These are phyloP conservation scores for Firmiana major DNA, from an alignment of 345 rosid species.

Conservation along the genomic window DNA sequence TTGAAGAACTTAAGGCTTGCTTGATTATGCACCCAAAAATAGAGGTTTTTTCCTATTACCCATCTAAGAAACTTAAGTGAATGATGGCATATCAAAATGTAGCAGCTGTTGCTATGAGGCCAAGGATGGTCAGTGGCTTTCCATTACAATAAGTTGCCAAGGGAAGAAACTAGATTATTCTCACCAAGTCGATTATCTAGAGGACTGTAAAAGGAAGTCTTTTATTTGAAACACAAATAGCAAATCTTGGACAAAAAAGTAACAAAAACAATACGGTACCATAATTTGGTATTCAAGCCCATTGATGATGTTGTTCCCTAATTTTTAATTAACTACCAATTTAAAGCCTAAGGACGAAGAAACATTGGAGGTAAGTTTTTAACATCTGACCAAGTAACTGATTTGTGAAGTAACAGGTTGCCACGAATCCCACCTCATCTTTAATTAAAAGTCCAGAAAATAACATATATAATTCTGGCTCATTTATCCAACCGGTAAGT, in stretches of 20 bases:
- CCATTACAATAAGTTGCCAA: neutral
- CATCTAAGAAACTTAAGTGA: neutral
- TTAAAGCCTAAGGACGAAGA: neutral
- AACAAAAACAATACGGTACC: neutral
- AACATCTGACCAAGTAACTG: neutral
- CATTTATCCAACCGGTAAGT: neutral
- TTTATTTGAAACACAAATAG: neutral
- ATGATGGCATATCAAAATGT: neutral
- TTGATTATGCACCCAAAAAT: neutral
- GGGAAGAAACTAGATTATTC: neutral
- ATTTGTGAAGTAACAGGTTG: neutral
- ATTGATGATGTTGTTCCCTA: neutral
- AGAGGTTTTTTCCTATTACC: neutral
- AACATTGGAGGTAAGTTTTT: neutral
- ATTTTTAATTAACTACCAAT: neutral
- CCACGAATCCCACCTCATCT: neutral
- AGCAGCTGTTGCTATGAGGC: neutral
- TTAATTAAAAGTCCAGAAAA: neutral
- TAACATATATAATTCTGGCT: neutral
- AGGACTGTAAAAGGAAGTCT: neutral
- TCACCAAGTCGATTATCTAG: neutral
- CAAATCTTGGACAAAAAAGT: neutral
- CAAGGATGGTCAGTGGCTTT: neutral
- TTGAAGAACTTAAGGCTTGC: neutral
- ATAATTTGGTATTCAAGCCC: neutral